phyloP scores from a whole-genome alignment of 139 green algal genomes.

The Chlorella sp. region DNA sequence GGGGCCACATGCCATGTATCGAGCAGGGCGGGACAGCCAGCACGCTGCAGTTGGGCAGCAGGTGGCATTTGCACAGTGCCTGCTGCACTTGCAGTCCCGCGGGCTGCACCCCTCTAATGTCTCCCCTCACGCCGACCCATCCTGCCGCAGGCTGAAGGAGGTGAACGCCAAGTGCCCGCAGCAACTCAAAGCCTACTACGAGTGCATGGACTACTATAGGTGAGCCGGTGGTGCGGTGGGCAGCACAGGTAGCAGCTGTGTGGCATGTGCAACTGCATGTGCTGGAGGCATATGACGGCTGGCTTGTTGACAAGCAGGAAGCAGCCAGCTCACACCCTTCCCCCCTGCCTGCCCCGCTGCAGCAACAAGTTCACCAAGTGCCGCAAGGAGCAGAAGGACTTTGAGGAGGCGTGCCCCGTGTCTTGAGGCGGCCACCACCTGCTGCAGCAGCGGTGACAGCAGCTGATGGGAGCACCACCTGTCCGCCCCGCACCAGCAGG shows the following conservation, averaged over 20 bases:
- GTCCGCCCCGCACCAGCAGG: too few species aligned
- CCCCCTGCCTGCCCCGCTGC: background rate
- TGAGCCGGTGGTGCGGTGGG: background rate
- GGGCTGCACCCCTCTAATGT: background rate
- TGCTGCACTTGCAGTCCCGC: background rate
- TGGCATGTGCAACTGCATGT: too few species aligned
- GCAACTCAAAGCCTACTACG: slow-evolving; percentile 67
- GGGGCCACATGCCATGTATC: background rate
- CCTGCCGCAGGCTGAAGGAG: slow-evolving; percentile 65
- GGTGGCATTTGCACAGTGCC: too few species aligned
- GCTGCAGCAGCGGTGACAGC: too few species aligned
- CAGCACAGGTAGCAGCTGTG: too few species aligned
- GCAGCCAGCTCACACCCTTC: too few species aligned
- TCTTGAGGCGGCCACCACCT: background rate
- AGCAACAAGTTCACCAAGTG: slow-evolving; percentile 72
- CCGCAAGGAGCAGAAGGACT: slow-evolving; percentile 64
- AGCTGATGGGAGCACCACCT: too few species aligned
- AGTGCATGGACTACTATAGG: slow-evolving; percentile 81
- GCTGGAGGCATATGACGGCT: too few species aligned
- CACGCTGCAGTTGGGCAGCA: background rate
- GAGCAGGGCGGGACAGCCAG: background rate
- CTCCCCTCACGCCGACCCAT: background rate
- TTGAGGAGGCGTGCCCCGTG: slow-evolving; percentile 50
- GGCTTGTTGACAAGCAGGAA: too few species aligned
- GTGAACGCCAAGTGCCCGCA: slow-evolving; percentile 59